These are phyloP conservation scores for Ustanciosporium gigantosporum DNA, from an alignment of 1,284 basidiomycete species.

Conservation along the genomic window DNA sequence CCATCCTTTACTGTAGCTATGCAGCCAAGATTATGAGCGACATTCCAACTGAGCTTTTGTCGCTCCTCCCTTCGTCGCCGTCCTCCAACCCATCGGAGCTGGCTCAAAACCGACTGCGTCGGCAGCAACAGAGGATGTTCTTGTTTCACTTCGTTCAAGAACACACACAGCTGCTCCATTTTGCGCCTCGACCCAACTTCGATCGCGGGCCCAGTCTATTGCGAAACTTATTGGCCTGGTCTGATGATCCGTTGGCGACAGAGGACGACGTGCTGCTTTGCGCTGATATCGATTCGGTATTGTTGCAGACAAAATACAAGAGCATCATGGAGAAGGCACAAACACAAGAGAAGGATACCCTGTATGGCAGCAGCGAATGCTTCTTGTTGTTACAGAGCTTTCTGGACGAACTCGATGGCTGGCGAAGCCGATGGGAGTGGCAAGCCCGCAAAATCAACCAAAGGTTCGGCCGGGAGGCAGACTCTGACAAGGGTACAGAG, in stretches of 20 bases:
- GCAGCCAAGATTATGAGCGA: slow-evolving; percentile 45
- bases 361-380: slow-evolving; percentile 32
- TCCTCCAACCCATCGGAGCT: background rate
- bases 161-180: slow-evolving; percentile 37
- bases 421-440: slow-evolving; percentile 31
- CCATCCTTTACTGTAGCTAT: slow-evolving; percentile 37
- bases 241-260: slow-evolving; percentile 16
- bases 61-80: slow-evolving; percentile 5
- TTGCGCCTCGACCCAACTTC: slow-evolving; percentile 36
- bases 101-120: slow-evolving; percentile 7
- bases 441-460: slow-evolving; percentile 32
- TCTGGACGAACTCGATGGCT: slow-evolving; percentile 34
- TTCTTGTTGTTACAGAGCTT: slow-evolving; percentile 34
- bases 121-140: slow-evolving; percentile 31
- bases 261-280: slow-evolving; percentile 35
- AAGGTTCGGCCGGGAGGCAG: slow-evolving; percentile 12
- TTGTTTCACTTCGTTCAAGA: slow-evolving; percentile 44
- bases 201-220: slow-evolving; percentile 30
- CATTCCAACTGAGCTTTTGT: slow-evolving; percentile 28
- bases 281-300: slow-evolving; percentile 35
- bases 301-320: slow-evolving; percentile 43
- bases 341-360: slow-evolving; percentile 28
- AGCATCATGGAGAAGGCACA: slow-evolving; percentile 37
- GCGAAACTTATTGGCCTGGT: slow-evolving; percentile 31
- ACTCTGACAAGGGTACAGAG: too few species aligned